A percentile compares a stretch with the other conserved stretches of the same genome.
Evolutionary conservation across 75 land plant genomes (phyloP).

Genomic region (Sequoiadendron giganteum): DNA sequence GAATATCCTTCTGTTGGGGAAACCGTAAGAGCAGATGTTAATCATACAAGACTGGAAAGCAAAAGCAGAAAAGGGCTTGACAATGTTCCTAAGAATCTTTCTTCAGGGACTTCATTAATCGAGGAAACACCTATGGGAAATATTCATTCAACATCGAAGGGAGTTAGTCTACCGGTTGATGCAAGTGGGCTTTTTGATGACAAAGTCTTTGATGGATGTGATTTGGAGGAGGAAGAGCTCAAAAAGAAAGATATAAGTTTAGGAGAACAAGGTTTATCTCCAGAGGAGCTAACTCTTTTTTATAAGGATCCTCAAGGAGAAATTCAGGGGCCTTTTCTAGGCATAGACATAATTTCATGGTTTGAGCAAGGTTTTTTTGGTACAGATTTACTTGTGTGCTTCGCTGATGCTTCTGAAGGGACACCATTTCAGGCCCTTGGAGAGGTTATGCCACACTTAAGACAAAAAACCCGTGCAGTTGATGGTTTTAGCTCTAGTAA

Average conservation of each 20-base stretch:
- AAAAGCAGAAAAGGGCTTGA: neutral
- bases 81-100: neutral
- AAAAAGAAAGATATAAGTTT: neutral
- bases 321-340: slow-evolving; percentile 91
- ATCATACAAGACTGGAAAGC: neutral
- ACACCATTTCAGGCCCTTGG: slow-evolving; percentile 69
- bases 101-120: neutral
- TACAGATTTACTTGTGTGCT: slow-evolving; percentile 79
- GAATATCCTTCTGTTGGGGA: neutral
- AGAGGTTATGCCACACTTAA: slow-evolving; percentile 84
- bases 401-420: slow-evolving; percentile 84
- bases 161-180: slow-evolving; percentile 20
- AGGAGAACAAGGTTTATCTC: slow-evolving; percentile 17
- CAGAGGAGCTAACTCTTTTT: slow-evolving; percentile 73
- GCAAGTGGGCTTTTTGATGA: slow-evolving; percentile 25
- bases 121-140: neutral
- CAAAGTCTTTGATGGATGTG: slow-evolving; percentile 10
- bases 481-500: slow-evolving; percentile 18
- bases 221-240: neutral
- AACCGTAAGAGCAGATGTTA: neutral
- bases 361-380: slow-evolving; percentile 96
- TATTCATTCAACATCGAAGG: neutral
- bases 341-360: slow-evolving; percentile 89
- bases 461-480: slow-evolving; percentile 22
- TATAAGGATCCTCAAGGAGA: slow-evolving; percentile 95